phyloP scores from a whole-genome alignment of 148 eudicot species.

The Dysphania ambrosioides region DNA sequence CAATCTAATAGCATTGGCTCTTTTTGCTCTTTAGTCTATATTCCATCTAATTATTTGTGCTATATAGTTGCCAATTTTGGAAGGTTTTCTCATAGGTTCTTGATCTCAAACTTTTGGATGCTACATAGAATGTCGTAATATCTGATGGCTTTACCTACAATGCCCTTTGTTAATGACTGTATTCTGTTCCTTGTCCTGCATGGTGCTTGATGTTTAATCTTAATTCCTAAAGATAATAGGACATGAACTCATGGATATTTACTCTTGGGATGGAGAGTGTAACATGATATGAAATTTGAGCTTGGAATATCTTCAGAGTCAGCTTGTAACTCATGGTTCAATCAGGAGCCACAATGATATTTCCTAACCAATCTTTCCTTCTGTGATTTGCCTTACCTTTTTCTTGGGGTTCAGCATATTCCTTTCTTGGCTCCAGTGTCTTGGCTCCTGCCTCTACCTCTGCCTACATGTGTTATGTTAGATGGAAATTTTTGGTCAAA shows the following conservation, averaged over 20 bases:
- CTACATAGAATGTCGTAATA: not conserved
- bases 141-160: not conserved
- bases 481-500: not conserved
- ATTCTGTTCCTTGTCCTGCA: not conserved
- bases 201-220: not conserved
- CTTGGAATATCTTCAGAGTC: not conserved
- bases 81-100: not conserved
- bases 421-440: no score
- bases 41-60: not conserved
- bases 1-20: not conserved
- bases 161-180: not conserved
- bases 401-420: not conserved
- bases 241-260: not conserved
- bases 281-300: not conserved
- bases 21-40: not conserved
- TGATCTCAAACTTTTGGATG: not conserved
- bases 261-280: not conserved
- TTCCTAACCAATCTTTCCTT: not conserved
- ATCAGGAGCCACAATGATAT: not conserved
- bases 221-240: not conserved
- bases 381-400: not conserved
- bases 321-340: not conserved
- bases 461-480: no score
- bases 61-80: not conserved
- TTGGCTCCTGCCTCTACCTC: no score